These are phyloP conservation scores for Actinomortierella wolfii DNA, from an alignment of 371 early-diverging fungal species.

Conservation along the genomic window DNA sequence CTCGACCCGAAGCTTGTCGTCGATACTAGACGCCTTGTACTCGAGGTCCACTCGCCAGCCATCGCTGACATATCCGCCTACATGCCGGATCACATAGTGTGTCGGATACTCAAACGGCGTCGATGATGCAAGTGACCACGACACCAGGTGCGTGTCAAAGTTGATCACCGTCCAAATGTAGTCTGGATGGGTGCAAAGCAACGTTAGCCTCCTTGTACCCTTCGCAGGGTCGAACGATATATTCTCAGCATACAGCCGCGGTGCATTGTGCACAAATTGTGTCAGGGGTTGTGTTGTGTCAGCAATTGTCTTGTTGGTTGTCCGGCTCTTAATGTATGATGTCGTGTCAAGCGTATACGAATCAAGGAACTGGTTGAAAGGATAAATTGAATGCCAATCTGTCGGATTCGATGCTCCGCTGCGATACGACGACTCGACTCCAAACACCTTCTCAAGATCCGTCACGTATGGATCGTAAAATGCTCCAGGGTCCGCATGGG, in stretches of 20 bases:
- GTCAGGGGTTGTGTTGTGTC: conserved; percentile 21
- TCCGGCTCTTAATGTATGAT: conserved; percentile 52
- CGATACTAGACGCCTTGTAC: conserved; percentile 37
- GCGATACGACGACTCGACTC: conserved; percentile 46
- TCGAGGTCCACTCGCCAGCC: conserved; percentile 59
- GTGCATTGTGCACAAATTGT: conserved; percentile 48
- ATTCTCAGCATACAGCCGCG: conserved; percentile 50
- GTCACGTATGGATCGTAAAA: conserved; percentile 55
- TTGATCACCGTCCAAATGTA: conserved; percentile 71
- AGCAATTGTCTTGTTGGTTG: conserved; percentile 39
- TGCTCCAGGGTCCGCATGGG: conserved; percentile 69
- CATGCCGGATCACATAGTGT: conserved; percentile 68
- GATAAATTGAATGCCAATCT: conserved; percentile 71
- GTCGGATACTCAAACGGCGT: conserved; percentile 46
- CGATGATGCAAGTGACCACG: conserved; percentile 65
- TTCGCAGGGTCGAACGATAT: conserved; percentile 55
- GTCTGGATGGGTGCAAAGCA: conserved; percentile 58
- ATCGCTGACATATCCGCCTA: conserved; percentile 64
- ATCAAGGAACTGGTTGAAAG: conserved; percentile 72
- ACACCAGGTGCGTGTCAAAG: conserved; percentile 64
- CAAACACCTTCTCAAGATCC: conserved; percentile 49
- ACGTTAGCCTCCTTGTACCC: conserved; percentile 56
- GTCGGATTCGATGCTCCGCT: conserved; percentile 46
- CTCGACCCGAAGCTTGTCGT: conserved; percentile 55
- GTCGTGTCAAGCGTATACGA: conserved; percentile 63